Evolutionary conservation across 306 rosid species (phyloP).

Genomic region (Lathyrus aphaca): DNA sequence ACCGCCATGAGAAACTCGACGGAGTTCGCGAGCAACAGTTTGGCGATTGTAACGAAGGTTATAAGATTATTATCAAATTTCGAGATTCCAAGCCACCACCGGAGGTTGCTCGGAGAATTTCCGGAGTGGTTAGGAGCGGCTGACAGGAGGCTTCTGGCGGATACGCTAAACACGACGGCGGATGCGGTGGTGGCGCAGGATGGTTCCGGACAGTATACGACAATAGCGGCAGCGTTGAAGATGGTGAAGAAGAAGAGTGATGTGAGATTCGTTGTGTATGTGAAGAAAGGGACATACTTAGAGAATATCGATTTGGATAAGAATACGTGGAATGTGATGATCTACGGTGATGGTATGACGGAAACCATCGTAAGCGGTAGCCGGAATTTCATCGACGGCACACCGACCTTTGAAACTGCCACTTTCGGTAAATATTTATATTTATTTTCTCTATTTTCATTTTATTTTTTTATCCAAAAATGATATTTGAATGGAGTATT

Average conservation of each 20-base stretch:
- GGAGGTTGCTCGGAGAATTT: constrained; percentile 58
- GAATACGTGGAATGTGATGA: constrained; percentile 87
- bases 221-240: constrained; percentile 59
- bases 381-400: constrained; percentile 69
- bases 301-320: constrained; percentile 80
- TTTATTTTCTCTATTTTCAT: background rate
- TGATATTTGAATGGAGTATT: too few relatives aligned
- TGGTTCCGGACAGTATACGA: constrained; percentile 58
- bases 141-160: constrained; percentile 66
- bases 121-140: constrained; percentile 77
- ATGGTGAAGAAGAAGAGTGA: constrained; percentile 64
- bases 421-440: constrained; percentile 70
- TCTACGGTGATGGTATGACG: constrained; percentile 72
- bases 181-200: constrained; percentile 71
- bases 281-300: constrained; percentile 70
- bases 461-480: too few relatives aligned
- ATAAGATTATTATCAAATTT: constrained; percentile 47
- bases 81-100: constrained; percentile 56
- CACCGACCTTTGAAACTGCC: constrained; percentile 75
- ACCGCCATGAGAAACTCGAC: constrained; percentile 62
- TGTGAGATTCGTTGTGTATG: constrained; percentile 59
- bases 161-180: constrained; percentile 7
- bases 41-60: constrained; percentile 75
- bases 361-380: constrained; percentile 65
- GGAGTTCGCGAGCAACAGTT: constrained; percentile 75